Percentiles rank a stretch among this genome's conserved stretches.
Conservation (phyloP, 1,284 basidiomycete genomes). For the Ceratobasidium sp. region DNA sequence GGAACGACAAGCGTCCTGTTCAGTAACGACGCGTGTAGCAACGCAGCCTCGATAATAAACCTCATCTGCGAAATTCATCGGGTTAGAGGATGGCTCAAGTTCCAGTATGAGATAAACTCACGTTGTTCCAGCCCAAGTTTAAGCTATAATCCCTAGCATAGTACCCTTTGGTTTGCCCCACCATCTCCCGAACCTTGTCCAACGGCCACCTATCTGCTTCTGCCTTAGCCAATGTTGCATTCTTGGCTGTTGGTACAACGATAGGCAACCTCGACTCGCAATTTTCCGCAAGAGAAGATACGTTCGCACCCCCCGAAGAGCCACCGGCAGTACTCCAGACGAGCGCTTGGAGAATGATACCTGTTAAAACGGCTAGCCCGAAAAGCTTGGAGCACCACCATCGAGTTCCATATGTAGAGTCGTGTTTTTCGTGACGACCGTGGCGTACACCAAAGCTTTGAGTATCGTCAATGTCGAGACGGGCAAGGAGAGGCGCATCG, state of each 20-base stretch:
- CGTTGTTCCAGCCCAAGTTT: constrained; percentile 48
- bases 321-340: constrained; percentile 1
- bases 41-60: constrained; percentile 49
- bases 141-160: constrained; percentile 46
- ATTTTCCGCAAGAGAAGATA: neutral
- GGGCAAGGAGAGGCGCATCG: constrained; percentile 10
- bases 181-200: constrained; percentile 26
- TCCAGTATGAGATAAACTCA: constrained; percentile 8
- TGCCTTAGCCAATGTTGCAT: constrained; percentile 11
- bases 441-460: constrained; percentile 49
- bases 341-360: constrained; percentile 15
- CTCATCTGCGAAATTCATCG: constrained; percentile 44
- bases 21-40: constrained; percentile 48
- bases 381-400: constrained; percentile 6
- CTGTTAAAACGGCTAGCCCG: constrained; percentile 4
- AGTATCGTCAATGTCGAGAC: constrained; percentile 52
- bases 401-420: neutral
- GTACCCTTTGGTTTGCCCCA: constrained; percentile 38
- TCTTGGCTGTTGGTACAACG: neutral
- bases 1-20: constrained; percentile 51
- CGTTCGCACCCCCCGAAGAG: neutral
- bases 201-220: constrained; percentile 29
- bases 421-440: neutral
- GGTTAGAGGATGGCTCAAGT: neutral
- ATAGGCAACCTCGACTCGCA: too few relatives aligned